Conservation (phyloP, 139 green algal species). For the Limnomonas spitsbergensis region DNA sequence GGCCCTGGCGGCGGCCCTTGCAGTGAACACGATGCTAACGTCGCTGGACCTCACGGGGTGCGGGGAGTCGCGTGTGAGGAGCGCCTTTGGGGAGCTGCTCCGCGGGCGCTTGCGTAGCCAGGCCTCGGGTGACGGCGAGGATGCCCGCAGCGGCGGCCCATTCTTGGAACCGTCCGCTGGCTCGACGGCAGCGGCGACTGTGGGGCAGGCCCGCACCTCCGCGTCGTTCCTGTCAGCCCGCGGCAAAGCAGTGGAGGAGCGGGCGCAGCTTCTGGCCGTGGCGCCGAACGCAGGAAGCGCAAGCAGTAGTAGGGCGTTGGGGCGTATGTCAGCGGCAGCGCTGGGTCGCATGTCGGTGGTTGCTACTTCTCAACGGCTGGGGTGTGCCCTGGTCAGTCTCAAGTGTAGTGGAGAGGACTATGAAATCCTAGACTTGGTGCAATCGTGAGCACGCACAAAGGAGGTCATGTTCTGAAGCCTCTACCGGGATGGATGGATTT, state of each 20-base stretch:
- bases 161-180: too few relatives aligned
- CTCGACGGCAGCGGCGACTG: too few relatives aligned
- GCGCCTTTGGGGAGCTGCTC: not conserved
- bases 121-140: not conserved
- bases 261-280: not conserved
- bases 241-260: not conserved
- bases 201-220: too few relatives aligned
- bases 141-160: not conserved
- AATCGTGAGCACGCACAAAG: too few relatives aligned
- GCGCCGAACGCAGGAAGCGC: too few relatives aligned
- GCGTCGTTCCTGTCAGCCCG: not conserved
- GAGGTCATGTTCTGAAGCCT: too few relatives aligned
- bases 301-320: too few relatives aligned
- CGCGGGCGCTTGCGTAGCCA: not conserved
- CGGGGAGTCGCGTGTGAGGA: not conserved
- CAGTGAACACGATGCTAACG: not conserved
- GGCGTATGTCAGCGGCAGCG: too few relatives aligned
- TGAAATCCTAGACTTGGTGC: not conserved
- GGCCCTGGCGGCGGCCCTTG: not conserved
- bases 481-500: too few relatives aligned
- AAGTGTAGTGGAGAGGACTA: not conserved
- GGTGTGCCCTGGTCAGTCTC: not conserved
- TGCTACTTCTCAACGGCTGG: too few relatives aligned
- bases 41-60: not conserved
- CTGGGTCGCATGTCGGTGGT: too few relatives aligned